Evolutionary conservation across 2,329 filamentous ascomycete species (phyloP).

Genomic region (Fusarium newnesense): DNA sequence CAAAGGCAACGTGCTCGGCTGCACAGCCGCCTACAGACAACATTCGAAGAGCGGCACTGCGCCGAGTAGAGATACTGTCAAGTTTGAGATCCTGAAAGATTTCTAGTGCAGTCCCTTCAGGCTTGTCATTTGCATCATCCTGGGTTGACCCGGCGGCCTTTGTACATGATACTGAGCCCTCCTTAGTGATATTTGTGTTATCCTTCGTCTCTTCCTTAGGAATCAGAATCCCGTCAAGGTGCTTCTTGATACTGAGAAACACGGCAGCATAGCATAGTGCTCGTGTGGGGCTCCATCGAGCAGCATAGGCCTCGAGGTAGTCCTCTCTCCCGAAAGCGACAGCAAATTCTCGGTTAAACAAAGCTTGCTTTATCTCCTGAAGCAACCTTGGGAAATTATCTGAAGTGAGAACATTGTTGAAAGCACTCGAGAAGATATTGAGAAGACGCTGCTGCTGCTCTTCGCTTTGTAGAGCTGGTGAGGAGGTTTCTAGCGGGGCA

Average conservation of each 20-base stretch:
- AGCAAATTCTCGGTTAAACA: slow-evolving; percentile 87
- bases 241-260: slow-evolving; percentile 52
- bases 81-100: not conserved
- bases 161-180: not conserved
- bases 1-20: slow-evolving; percentile 69
- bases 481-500: slow-evolving; percentile 17
- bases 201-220: not conserved
- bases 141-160: not conserved
- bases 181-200: slow-evolving; percentile 3
- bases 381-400: slow-evolving; percentile 65
- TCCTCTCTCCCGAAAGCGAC: slow-evolving; percentile 78
- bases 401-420: slow-evolving; percentile 61
- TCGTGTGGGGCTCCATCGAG: slow-evolving; percentile 89
- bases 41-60: slow-evolving; percentile 48
- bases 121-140: not conserved
- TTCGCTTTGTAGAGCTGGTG: slow-evolving; percentile 29
- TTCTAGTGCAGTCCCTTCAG: not conserved
- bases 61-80: slow-evolving; percentile 1
- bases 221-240: slow-evolving; percentile 47
- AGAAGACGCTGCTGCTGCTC: slow-evolving; percentile 73
- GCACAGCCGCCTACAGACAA: slow-evolving; percentile 67
- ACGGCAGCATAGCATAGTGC: slow-evolving; percentile 81
- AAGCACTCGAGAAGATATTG: slow-evolving; percentile 76
- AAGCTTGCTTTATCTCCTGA: slow-evolving; percentile 84
- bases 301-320: slow-evolving; percentile 83